These are phyloP conservation scores for Colletotrichum orbiculare DNA, from an alignment of 2,329 filamentous ascomycete genomes.

Conservation along the genomic window DNA sequence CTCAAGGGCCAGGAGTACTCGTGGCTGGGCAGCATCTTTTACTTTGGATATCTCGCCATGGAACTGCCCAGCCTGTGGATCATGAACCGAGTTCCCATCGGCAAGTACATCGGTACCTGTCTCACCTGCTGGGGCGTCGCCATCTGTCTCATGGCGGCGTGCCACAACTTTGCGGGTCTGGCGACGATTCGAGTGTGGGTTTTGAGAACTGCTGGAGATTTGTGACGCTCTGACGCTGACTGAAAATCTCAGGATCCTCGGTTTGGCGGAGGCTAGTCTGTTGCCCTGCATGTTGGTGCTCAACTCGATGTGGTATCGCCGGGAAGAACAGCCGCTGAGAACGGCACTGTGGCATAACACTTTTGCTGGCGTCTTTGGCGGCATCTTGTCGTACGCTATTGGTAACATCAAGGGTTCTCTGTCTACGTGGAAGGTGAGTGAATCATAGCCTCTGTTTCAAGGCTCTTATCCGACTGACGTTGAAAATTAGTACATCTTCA, in stretches of 20 bases:
- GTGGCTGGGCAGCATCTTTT: slow-evolving; percentile 65
- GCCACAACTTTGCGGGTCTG: slow-evolving; percentile 41
- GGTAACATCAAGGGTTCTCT: slow-evolving; percentile 42
- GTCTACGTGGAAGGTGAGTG: slow-evolving; percentile 40
- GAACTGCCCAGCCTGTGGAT: slow-evolving; percentile 67
- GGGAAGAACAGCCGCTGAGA: slow-evolving; percentile 70
- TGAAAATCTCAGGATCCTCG: slow-evolving; percentile 24
- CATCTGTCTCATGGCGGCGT: slow-evolving; percentile 48
- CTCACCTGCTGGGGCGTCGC: slow-evolving; percentile 55
- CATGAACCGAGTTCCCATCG: slow-evolving; percentile 57
- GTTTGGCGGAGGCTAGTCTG: slow-evolving; percentile 42
- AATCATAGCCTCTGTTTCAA: slow-evolving; percentile 44
- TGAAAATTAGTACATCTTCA: slow-evolving; percentile 63
- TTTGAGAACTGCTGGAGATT: no score
- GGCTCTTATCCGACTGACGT: slow-evolving; percentile 36
- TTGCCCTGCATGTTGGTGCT: slow-evolving; percentile 61
- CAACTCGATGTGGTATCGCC: slow-evolving; percentile 59
- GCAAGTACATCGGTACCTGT: slow-evolving; percentile 24
- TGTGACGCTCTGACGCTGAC: no score
- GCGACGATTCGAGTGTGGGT: slow-evolving; percentile 37
- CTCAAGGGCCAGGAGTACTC: slow-evolving; percentile 67
- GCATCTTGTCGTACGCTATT: slow-evolving; percentile 60
- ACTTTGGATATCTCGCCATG: slow-evolving; percentile 70
- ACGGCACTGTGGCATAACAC: slow-evolving; percentile 72
- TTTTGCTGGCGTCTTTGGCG: slow-evolving; percentile 55